Base-by-base conservation (phyloP, 2,329 filamentous ascomycete genomes). In the Clonostachys solani region DNA sequence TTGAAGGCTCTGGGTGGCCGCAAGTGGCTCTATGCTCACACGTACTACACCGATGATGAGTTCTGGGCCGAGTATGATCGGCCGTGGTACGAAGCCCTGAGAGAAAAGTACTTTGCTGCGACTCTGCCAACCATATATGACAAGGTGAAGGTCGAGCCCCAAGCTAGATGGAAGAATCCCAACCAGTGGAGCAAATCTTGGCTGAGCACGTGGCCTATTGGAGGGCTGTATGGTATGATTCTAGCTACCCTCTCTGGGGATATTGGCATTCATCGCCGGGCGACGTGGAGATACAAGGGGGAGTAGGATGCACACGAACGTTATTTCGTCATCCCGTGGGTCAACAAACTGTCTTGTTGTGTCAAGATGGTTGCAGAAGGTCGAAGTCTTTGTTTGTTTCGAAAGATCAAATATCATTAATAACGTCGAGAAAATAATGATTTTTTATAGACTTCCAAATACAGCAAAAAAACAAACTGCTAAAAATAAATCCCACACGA, bases 1-100 rank as follows among this genome's bases (percentile, higher is more conserved):
- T 72, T 90, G 2, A 67, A 67, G 13, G 73, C 79, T 40, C 71
- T 92, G 0, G 81, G 82, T 12, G 89, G 88, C 0, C 80, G 85
- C 68, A 92, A 92, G 65, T 92, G 87, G 84, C 67, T 92, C 4
- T 92, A 92, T 60, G 87, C 88, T 1, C 85, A 90, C 55, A 83
- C 86, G 0, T 92, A 89, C 17, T 38, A 38, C 23, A 29, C 23
- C 23, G 23, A 38, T 10, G 36, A 18, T 12, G 12, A 38, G 36
- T 88, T 86, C 61, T 86, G 82, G 81, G 54, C 63, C 10, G 66
- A 80, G 16, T 86, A 87, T 54, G 73, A 81, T 52, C 64, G 68
- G 17, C 53, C 61, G 9, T 78, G 72, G 72, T 88, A 88, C 56
- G 74, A 85, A 36, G 63, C 55, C 0, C 65, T 87, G 50, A 67